Evolutionary conservation across 352 stramenopile genomes (phyloP).

Genomic region (Stramenopiles sp.): DNA sequence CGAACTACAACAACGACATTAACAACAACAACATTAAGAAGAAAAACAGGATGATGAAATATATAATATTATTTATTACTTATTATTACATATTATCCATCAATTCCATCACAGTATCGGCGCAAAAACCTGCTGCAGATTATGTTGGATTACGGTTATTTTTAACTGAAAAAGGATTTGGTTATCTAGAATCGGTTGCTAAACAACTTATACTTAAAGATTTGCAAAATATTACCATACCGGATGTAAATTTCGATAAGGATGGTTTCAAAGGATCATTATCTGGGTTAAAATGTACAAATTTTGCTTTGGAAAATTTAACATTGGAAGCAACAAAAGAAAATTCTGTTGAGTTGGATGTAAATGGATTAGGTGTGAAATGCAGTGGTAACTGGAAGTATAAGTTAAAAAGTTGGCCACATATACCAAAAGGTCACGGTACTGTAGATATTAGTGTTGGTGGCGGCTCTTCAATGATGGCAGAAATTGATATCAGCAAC

Average conservation of each 20-base stretch:
- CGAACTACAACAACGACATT: too few relatives aligned
- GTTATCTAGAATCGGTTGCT: not conserved
- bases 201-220: not conserved
- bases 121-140: not conserved
- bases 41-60: too few relatives aligned
- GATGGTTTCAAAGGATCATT: not conserved
- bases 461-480: not conserved
- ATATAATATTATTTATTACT: too few relatives aligned
- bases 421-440: not conserved
- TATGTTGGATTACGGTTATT: not conserved
- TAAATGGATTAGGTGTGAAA: not conserved
- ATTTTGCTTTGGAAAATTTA: not conserved
- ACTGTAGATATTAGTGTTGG: not conserved
- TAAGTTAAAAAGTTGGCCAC: not conserved
- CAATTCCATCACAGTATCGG: too few relatives aligned
- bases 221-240: not conserved
- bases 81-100: too few relatives aligned
- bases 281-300: not conserved
- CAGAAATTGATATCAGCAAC: not conserved
- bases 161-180: not conserved
- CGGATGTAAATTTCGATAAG: not conserved
- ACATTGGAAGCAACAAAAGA: not conserved
- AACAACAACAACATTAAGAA: too few relatives aligned
- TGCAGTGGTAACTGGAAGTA: not conserved
- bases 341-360: not conserved